These are phyloP conservation scores for Marchantia paleacea DNA, from an alignment of 225 moss, liverwort and hornwort genomes.

Conservation along the genomic window DNA sequence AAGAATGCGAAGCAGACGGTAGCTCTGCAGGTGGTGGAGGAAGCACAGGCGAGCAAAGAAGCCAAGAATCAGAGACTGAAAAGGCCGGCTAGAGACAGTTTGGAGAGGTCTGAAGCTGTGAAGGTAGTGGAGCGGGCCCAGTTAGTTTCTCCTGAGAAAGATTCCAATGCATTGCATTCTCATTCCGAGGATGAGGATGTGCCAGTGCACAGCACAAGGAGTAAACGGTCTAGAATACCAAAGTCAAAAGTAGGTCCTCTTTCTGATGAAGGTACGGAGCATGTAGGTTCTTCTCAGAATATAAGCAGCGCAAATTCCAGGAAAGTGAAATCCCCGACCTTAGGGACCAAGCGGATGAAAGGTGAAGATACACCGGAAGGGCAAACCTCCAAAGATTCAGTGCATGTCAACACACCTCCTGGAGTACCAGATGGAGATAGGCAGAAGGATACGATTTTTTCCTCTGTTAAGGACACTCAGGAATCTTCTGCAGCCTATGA, in stretches of 20 bases:
- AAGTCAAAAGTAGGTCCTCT: constrained; percentile 7
- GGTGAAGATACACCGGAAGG: constrained; percentile 9
- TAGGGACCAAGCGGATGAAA: constrained; percentile 11
- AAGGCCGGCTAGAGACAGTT: background rate
- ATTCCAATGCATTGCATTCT: background rate
- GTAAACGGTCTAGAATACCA: constrained; percentile 25
- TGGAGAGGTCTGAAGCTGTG: constrained; percentile 2
- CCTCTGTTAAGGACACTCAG: background rate
- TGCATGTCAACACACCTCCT: background rate
- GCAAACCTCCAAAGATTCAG: background rate
- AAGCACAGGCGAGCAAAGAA: constrained; percentile 8
- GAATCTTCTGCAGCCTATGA: background rate
- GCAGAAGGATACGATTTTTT: background rate
- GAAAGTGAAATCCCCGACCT: background rate
- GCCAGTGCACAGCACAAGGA: background rate
- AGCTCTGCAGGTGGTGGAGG: background rate
- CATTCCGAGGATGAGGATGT: constrained; percentile 15
- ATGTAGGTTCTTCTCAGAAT: background rate
- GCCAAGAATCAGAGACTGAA: constrained; percentile 6
- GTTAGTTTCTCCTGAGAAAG: background rate
- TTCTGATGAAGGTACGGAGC: constrained; percentile 8
- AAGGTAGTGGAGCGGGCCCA: constrained; percentile 6
- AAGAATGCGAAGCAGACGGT: constrained; percentile 1
- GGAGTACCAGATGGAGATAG: background rate
- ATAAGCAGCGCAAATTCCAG: background rate